Evolutionary conservation across 768 basidiomycete species (phyloP).

Genomic region (Suillus variegatus): DNA sequence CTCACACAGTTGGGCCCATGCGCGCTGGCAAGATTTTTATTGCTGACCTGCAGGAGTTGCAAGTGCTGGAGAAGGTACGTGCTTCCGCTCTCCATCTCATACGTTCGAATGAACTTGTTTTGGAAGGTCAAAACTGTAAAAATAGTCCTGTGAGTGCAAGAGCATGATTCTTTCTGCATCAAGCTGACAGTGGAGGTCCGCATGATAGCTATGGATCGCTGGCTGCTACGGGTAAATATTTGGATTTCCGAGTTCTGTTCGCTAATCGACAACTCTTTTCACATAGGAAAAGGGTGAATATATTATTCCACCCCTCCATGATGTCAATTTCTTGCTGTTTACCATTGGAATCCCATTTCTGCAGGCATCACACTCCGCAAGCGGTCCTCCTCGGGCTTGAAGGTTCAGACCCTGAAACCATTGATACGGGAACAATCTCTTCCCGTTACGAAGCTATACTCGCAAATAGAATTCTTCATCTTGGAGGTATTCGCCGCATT

Average conservation of each 20-base stretch:
- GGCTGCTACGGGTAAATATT: conserved; percentile 78
- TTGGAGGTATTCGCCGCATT: conserved; percentile 77
- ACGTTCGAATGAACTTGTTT: conserved; percentile 6
- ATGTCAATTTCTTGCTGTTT: conserved; percentile 4
- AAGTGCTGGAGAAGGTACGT: conserved; percentile 66
- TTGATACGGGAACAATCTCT: conserved; percentile 83
- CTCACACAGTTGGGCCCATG: conserved; percentile 84
- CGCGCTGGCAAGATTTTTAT: conserved; percentile 90
- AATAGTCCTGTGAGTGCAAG: conserved; percentile 66
- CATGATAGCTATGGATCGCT: conserved; percentile 79
- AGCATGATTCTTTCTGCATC: conserved; percentile 8
- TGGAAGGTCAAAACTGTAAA: conserved; percentile 76
- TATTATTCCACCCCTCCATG: conserved; percentile 9
- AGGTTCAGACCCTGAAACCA: conserved; percentile 91
- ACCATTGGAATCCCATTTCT: not conserved
- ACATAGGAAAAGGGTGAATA: conserved; percentile 72
- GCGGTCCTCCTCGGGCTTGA: conserved; percentile 83
- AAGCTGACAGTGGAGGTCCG: conserved; percentile 8
- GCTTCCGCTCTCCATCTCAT: conserved; percentile 4
- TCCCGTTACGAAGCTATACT: conserved; percentile 73
- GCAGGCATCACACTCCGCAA: conserved; percentile 84
- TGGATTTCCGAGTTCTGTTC: conserved; percentile 2
- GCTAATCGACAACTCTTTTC: conserved; percentile 11
- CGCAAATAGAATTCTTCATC: conserved; percentile 60
- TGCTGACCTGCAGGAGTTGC: conserved; percentile 66